These are phyloP conservation scores for Yarrowia alimentaria DNA, from an alignment of 805 yeast genomes.

Conservation along the genomic window DNA sequence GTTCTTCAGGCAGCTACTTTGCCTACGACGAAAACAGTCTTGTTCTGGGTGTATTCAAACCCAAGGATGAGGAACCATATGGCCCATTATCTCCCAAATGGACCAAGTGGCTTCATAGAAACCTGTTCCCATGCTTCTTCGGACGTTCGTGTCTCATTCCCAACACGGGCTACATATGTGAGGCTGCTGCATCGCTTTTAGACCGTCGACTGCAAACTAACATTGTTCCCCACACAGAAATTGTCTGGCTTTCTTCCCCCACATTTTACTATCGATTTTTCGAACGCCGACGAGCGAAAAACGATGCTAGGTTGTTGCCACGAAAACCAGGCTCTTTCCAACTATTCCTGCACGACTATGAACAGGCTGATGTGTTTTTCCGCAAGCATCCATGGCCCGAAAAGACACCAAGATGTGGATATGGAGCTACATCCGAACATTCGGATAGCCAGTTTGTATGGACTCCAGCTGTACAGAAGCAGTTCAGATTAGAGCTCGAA, in stretches of 20 bases:
- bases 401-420: slow-evolving; percentile 1
- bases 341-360: slow-evolving; percentile 56
- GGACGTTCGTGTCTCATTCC: slow-evolving; percentile 73
- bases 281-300: slow-evolving; percentile 41
- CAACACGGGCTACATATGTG: slow-evolving; percentile 68
- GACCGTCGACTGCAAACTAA: slow-evolving; percentile 58
- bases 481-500: slow-evolving; percentile 62
- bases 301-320: slow-evolving; percentile 39
- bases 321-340: slow-evolving; percentile 67
- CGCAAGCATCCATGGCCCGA: slow-evolving; percentile 55
- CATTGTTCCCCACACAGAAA: slow-evolving; percentile 67
- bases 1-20: slow-evolving; percentile 72
- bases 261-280: slow-evolving; percentile 54
- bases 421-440: slow-evolving; percentile 32
- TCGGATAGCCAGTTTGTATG: slow-evolving; percentile 45
- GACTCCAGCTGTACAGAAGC: slow-evolving; percentile 50
- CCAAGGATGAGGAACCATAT: slow-evolving; percentile 78
- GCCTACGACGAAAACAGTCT: slow-evolving; percentile 43
- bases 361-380: slow-evolving; percentile 61
- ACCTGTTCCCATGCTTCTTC: slow-evolving; percentile 72
- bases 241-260: slow-evolving; percentile 50
- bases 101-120: slow-evolving; percentile 76
- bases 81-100: slow-evolving; percentile 76
- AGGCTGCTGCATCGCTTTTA: slow-evolving; percentile 66
- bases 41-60: slow-evolving; percentile 65